Evolutionary conservation across 805 yeast species (phyloP).

Genomic region (Candida silvatica): DNA sequence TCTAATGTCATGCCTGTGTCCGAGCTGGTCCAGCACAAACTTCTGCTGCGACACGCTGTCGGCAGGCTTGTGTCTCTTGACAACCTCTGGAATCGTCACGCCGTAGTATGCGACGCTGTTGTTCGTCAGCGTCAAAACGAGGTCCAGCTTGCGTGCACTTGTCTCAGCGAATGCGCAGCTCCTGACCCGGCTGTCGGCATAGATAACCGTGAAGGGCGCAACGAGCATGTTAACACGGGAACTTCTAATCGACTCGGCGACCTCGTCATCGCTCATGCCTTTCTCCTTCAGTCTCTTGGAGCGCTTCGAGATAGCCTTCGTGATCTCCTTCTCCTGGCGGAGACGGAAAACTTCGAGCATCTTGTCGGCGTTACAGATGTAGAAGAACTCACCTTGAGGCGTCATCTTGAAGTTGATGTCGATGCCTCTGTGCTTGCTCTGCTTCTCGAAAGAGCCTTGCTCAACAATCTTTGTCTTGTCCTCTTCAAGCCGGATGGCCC

Average conservation of each 20-base stretch:
- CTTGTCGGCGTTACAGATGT: conserved; percentile 72
- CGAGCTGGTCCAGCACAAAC: conserved; percentile 61
- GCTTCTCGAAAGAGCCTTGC: conserved; percentile 64
- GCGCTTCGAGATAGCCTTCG: conserved; percentile 69
- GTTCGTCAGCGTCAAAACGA: conserved; percentile 58
- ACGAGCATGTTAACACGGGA: conserved; percentile 48
- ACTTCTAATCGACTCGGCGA: conserved; percentile 36
- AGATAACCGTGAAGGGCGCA: conserved; percentile 60
- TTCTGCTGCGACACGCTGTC: conserved; percentile 35
- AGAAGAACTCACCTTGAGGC: conserved; percentile 41
- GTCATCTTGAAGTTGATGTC: conserved; percentile 42
- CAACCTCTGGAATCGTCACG: conserved; percentile 47
- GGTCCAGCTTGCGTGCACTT: conserved; percentile 39
- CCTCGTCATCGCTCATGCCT: conserved; percentile 55
- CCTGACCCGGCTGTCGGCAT: conserved; percentile 57
- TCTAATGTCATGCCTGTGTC: conserved; percentile 87
- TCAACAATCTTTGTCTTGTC: conserved; percentile 34
- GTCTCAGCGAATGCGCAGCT: conserved; percentile 56
- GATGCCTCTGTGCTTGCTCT: conserved; percentile 64
- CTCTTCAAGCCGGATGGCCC: conserved; percentile 62
- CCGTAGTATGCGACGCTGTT: conserved; percentile 69
- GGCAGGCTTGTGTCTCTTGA: conserved; percentile 36
- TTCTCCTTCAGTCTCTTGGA: conserved; percentile 71
- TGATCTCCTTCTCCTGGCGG: conserved; percentile 67
- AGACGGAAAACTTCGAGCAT: conserved; percentile 74